Base-by-base conservation (phyloP, 805 yeast species). In the Candida gorgasii region DNA sequence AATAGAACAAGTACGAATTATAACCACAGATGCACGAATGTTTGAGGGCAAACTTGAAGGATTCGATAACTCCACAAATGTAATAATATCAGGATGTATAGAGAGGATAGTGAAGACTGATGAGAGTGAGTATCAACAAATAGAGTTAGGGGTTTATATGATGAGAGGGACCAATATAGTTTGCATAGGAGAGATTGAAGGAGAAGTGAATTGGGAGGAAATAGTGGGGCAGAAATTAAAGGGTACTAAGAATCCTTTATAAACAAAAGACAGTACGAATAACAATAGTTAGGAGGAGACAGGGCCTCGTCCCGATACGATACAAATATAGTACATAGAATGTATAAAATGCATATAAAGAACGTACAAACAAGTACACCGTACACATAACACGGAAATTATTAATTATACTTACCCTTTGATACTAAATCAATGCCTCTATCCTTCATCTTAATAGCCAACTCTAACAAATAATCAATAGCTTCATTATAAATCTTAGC, bases 401-500 rank as follows among this genome's bases (percentile, higher is more conserved):
- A 19, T 12, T 18, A 16, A 15, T 31, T 26, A 28, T 18, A 29
- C 3, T 24, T 20, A 23, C 36, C 36, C 35, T 6, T 24, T 23
- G 33, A 38, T 17, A 28, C 32, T 18, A 22, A 13, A 27, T 31
- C 40, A 18, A 89, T 74, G 1, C 89, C 89, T 42, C 79, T 61
- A 52, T 76, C 78, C 50, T 79, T 77, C 96, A 89, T 86, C 58
- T 85, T 85, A 27, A 90, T 77, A 1, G 93, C 96, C 50, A 90
- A 63, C 49, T 87, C 96, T 54, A 92, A 69, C 48, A 92, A 65
- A 59, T 90, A 92, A 57, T 92, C 97, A 46, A 92, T 80, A 13
- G 97, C 95, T 63, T 92, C 98, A 59, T 89, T 89, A 61, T 86
- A 85, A 11, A 92, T 78, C 64, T 92, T 92, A 37, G 97, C 97